Evolutionary conservation across 495 filamentous ascomycete species (phyloP), one percentile per base, ranked within the genome.

Genomic region (Annulohypoxylon nitens): DNA sequence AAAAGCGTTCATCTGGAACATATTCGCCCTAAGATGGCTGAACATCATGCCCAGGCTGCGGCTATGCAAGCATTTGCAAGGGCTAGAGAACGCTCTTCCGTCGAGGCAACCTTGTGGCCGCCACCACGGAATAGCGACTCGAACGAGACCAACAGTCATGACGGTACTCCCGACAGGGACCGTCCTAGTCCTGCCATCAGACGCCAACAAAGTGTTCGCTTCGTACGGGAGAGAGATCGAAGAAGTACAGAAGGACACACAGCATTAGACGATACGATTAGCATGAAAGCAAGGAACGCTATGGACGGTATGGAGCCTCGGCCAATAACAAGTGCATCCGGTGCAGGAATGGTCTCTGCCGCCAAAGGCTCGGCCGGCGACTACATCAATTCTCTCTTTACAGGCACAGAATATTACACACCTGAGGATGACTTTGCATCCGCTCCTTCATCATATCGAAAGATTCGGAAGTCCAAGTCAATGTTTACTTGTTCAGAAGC

Each of bases 381-480:
- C 41, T 82, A 83, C 58, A 76, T 83, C 20, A 74, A 78, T 53
- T 75, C 78, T 10, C 69, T 86, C 54, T 71, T 76, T 33, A 69
- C 75, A 26, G 78, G 75, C 36, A 81, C 85, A 48, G 85, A 87
- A 70, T 79, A 86, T 61, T 89, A 85, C 67, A 83, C 81, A 5
- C 83, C 88, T 4, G 88, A 91, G 75, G 87, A 90, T 51, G 85
- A 88, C n/a, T 82, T 89, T 58, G 84, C 86, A 4, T 91, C 90
- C 9, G 83, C 84, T 14, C 90, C 92, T 18, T 94, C 92, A 2
- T 94, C 93, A 1, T 94, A 90, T 70, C 87, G 90, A n/a, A 90
- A 86, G 58, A 82, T 95, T 57, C 90, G 90, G 57, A 93, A 90
- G 75, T 87, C 93, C 12, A 90, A 86, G 74, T 94, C 93, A 0